Conservation (phyloP, 208 protist genomes). For the Ichthyophonus hoferi region DNA sequence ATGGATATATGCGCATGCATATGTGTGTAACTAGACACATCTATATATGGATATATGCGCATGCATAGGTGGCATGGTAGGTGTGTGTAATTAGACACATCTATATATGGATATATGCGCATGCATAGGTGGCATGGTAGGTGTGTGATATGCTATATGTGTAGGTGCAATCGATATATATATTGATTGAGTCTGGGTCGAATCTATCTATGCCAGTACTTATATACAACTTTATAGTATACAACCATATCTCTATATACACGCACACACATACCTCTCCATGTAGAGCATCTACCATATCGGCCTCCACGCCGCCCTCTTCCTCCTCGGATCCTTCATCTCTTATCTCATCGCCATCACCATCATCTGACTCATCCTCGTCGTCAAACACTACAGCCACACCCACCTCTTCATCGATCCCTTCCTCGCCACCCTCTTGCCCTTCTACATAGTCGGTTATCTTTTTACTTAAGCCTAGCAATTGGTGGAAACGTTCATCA, state of each 20-base stretch:
- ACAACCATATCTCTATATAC: background rate
- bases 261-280: conserved; percentile 5
- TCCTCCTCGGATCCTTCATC: conserved; percentile 64
- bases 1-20: background rate
- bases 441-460: conserved; percentile 66
- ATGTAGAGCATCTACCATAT: background rate
- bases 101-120: background rate
- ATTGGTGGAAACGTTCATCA: conserved; percentile 53
- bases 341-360: conserved; percentile 58
- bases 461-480: conserved; percentile 54
- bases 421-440: conserved; percentile 4
- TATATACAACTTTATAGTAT: no score
- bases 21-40: background rate
- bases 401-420: conserved; percentile 60
- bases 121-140: no score
- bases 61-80: background rate
- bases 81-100: background rate
- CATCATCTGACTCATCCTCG: conserved; percentile 61
- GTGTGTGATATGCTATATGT: no score
- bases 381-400: conserved; percentile 78
- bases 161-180: no score
- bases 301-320: conserved; percentile 42
- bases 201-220: no score
- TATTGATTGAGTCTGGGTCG: no score
- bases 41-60: background rate